phyloP scores from a whole-genome alignment of 495 filamentous ascomycete species.

The Trichoderma reesei region DNA sequence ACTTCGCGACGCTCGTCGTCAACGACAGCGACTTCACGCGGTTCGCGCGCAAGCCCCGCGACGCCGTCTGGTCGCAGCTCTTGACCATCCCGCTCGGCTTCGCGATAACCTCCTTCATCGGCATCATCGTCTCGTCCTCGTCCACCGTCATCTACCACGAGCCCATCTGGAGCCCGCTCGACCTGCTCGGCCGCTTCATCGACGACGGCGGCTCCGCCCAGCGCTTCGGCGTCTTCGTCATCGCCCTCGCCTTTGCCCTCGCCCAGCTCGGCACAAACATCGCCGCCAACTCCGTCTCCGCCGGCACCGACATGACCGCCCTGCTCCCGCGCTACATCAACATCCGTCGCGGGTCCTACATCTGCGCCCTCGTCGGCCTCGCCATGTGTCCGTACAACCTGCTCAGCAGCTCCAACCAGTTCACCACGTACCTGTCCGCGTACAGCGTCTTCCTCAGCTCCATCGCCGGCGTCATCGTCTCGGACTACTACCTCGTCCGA shows the following conservation, averaged over 20 bases:
- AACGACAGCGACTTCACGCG: constrained; percentile 87
- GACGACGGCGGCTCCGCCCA: constrained; percentile 60
- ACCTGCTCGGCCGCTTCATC: constrained; percentile 65
- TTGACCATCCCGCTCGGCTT: constrained; percentile 82
- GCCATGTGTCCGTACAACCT: constrained; percentile 89
- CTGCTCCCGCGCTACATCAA: constrained; percentile 78
- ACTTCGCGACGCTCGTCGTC: constrained; percentile 81
- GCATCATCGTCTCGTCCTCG: constrained; percentile 85
- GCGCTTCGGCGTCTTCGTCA: constrained; percentile 84
- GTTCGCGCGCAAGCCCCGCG: constrained; percentile 69
- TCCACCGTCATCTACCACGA: constrained; percentile 62
- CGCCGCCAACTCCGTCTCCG: constrained; percentile 81
- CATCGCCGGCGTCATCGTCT: constrained; percentile 83
- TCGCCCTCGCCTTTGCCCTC: constrained; percentile 69
- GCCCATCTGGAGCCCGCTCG: constrained; percentile 80
- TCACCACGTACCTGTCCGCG: constrained; percentile 88
- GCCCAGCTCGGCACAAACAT: constrained; percentile 92
- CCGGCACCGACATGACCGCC: constrained; percentile 86
- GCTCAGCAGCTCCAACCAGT: constrained; percentile 67
- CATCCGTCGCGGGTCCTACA: constrained; percentile 83
- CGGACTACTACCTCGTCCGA: constrained; percentile 85
- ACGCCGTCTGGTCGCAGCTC: constrained; percentile 83
- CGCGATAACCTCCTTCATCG: constrained; percentile 83
- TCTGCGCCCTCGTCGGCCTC: constrained; percentile 75
- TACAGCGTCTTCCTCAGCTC: constrained; percentile 94